These are phyloP conservation scores for Eimeria falciformis DNA, from an alignment of 169 alveolate genomes.

Conservation along the genomic window DNA sequence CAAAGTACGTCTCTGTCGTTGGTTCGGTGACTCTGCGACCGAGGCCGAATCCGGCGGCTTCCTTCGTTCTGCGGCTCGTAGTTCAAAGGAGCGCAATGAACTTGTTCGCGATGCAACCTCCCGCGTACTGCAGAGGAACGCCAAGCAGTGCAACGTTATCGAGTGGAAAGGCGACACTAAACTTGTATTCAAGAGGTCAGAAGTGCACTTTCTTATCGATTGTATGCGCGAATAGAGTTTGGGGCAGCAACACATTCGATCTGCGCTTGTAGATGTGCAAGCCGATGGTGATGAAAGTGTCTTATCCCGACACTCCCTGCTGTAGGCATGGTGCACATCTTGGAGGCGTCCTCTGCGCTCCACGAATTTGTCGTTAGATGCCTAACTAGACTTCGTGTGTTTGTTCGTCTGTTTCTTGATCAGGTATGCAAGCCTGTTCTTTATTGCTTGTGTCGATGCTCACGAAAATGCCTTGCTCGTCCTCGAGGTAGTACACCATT, in stretches of 20 bases:
- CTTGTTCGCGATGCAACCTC: conserved; percentile 93
- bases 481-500: conserved; percentile 97
- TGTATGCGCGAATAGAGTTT: no score
- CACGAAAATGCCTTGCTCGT: conserved; percentile 97
- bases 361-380: no score
- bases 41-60: background rate
- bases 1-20: conserved; percentile 96
- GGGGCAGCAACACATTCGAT: no score
- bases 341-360: no score
- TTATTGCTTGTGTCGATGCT: conserved; percentile 97
- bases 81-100: conserved; percentile 85
- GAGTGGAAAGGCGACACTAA: conserved; percentile 97
- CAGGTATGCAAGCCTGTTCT: conserved; percentile 98
- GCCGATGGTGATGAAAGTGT: no score
- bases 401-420: background rate
- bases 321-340: no score
- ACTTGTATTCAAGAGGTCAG: conserved; percentile 96
- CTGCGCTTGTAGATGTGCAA: no score
- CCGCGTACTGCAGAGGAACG: conserved; percentile 94
- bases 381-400: no score
- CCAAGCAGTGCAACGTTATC: conserved; percentile 96
- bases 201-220: no score
- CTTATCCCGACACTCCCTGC: no score
- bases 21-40: conserved; percentile 50
- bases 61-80: background rate